Conservation (phyloP, 164 flowering plant species). For the Vitis rotundifolia region DNA sequence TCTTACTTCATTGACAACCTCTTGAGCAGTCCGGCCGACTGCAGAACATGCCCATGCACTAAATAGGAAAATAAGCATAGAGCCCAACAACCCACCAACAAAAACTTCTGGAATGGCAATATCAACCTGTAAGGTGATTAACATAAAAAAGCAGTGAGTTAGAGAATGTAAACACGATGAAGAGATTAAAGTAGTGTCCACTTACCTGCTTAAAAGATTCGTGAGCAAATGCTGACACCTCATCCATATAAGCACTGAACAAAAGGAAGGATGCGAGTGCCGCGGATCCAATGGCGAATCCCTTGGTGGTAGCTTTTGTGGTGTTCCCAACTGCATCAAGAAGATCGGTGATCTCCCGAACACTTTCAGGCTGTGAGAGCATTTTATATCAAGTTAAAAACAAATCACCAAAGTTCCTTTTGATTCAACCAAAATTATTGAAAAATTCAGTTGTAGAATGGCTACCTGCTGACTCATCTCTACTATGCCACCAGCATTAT, state of each 20-base stretch:
- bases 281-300: constrained; percentile 99
- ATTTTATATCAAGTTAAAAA: constrained; percentile 2
- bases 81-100: constrained; percentile 91
- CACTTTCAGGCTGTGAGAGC: constrained; percentile 89
- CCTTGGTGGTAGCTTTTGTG: constrained; percentile 98
- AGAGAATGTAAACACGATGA: neutral
- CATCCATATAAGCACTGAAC: constrained; percentile 99
- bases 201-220: constrained; percentile 74
- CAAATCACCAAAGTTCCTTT: neutral
- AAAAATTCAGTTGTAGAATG: constrained; percentile 2
- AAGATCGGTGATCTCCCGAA: constrained; percentile 93
- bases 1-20: constrained; percentile 96
- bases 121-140: constrained; percentile 66
- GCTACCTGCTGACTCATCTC: constrained; percentile 99
- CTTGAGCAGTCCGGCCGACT: constrained; percentile 98
- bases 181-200: neutral
- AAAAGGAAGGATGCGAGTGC: constrained; percentile 98
- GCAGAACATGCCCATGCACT: constrained; percentile 99
- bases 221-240: constrained; percentile 83
- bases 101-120: constrained; percentile 98
- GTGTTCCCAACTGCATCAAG: constrained; percentile 99
- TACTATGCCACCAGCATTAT: constrained; percentile 99
- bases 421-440: neutral
- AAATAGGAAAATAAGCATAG: constrained; percentile 97
- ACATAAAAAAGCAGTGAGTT: neutral